Conservation (phyloP, 768 basidiomycete genomes). For the Cubamyces lactineus region DNA sequence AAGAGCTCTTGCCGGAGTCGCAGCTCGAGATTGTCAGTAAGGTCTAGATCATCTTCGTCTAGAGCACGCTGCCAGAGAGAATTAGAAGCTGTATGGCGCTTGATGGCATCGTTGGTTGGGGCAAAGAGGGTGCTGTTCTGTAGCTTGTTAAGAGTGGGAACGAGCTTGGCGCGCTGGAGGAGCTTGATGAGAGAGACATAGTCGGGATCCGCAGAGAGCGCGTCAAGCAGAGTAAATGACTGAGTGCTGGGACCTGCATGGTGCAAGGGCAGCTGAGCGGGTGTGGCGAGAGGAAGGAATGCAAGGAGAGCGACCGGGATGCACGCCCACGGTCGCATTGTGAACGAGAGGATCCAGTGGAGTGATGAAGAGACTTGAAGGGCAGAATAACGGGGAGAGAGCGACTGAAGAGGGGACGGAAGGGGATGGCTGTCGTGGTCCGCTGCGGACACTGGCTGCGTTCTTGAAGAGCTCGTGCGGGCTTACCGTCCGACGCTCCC, state of each 20-base stretch:
- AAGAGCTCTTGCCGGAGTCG: constrained; percentile 88
- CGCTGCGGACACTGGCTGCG: constrained; percentile 21
- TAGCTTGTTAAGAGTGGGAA: constrained; percentile 90
- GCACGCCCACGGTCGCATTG: constrained; percentile 40
- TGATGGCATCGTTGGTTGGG: constrained; percentile 91
- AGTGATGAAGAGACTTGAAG: not conserved
- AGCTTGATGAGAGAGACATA: constrained; percentile 76
- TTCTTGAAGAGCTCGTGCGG: not conserved
- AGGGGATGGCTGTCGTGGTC: constrained; percentile 11
- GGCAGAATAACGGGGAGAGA: not conserved
- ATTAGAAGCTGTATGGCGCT: constrained; percentile 44
- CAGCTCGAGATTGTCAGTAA: constrained; percentile 82
- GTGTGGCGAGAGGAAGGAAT: constrained; percentile 34
- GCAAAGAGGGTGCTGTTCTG: constrained; percentile 88
- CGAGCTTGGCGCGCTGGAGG: constrained; percentile 82
- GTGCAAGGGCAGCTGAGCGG: constrained; percentile 39
- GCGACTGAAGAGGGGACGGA: constrained; percentile 4
- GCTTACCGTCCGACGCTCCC: not conserved
- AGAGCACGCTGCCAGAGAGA: constrained; percentile 41
- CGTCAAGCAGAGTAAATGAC: constrained; percentile 75
- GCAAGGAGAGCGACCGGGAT: constrained; percentile 43
- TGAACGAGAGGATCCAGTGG: not conserved
- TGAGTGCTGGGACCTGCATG: constrained; percentile 31
- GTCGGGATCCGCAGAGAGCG: constrained; percentile 73
- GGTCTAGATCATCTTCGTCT: constrained; percentile 40